phyloP scores from a whole-genome alignment of 345 rosid genomes.

The Lumnitzera littorea region DNA sequence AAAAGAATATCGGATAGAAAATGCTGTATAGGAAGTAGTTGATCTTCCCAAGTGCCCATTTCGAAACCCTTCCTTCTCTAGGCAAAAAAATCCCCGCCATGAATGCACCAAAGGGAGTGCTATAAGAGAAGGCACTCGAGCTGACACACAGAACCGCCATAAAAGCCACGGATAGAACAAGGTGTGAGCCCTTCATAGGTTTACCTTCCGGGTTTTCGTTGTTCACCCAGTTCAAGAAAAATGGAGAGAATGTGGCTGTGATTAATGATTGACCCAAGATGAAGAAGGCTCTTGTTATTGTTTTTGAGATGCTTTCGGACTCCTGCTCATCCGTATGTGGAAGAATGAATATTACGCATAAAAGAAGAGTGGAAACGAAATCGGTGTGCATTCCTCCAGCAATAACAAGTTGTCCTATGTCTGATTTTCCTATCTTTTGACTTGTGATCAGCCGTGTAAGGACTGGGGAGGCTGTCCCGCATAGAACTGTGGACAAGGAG shows the following conservation, averaged over 20 bases:
- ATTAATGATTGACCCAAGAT: constrained; percentile 53
- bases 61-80: constrained; percentile 75
- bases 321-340: constrained; percentile 3
- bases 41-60: constrained; percentile 84
- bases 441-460: constrained; percentile 77
- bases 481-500: constrained; percentile 45
- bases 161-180: constrained; percentile 46
- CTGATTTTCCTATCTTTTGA: constrained; percentile 82
- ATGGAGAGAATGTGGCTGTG: constrained; percentile 61
- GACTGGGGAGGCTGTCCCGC: constrained; percentile 76
- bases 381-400: constrained; percentile 78
- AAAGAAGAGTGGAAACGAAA: constrained; percentile 57
- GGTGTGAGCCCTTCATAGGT: constrained; percentile 22
- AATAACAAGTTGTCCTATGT: constrained; percentile 76
- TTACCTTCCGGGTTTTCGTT: constrained; percentile 96
- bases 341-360: constrained; percentile 40
- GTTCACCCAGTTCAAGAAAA: constrained; percentile 84
- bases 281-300: constrained; percentile 35
- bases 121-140: constrained; percentile 60
- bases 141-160: constrained; percentile 58
- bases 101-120: constrained; percentile 71
- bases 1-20: constrained; percentile 80
- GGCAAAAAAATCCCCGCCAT: constrained; percentile 83
- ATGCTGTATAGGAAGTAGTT: constrained; percentile 58
- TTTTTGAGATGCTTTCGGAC: constrained; percentile 15